These are phyloP conservation scores for Cercospora zeina DNA, from an alignment of 2,329 filamentous ascomycete species.

Conservation along the genomic window DNA sequence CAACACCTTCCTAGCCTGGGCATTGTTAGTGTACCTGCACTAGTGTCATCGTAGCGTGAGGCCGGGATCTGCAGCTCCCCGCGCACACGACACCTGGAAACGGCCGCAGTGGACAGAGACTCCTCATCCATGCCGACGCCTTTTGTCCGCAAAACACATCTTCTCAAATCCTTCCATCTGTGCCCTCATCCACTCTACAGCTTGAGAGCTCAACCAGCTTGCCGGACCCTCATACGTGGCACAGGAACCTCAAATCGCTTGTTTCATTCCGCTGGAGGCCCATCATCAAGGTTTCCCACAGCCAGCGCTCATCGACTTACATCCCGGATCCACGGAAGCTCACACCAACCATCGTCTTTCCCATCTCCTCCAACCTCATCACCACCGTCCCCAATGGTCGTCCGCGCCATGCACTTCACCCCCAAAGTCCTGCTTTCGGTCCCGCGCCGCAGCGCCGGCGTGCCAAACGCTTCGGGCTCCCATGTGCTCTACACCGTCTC, in stretches of 20 bases:
- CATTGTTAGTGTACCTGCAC: slow-evolving; percentile 6
- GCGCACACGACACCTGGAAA: neutral
- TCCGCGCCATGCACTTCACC: slow-evolving; percentile 69
- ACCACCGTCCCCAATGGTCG: slow-evolving; percentile 58
- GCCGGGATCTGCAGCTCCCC: slow-evolving; percentile 4
- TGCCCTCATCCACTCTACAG: neutral
- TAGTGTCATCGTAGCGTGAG: slow-evolving; percentile 12
- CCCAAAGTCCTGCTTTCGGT: slow-evolving; percentile 75
- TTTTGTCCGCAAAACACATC: neutral
- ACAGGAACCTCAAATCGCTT: neutral
- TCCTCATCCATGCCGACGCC: slow-evolving; percentile 4
- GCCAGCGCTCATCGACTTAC: neutral
- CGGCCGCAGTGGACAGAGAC: neutral
- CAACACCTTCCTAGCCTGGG: slow-evolving; percentile 11
- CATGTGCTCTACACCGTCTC: slow-evolving; percentile 68
- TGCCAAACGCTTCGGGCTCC: slow-evolving; percentile 68
- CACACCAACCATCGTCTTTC: neutral
- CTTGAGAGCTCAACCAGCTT: neutral
- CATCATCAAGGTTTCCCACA: neutral
- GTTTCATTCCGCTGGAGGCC: neutral
- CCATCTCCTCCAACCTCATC: neutral
- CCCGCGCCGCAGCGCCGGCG: slow-evolving; percentile 67
- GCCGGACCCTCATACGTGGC: neutral
- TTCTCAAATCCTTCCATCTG: neutral
- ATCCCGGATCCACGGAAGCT: neutral